Conservation (phyloP, 1,284 basidiomycete genomes). For the Lignosus rhinocerotis region DNA sequence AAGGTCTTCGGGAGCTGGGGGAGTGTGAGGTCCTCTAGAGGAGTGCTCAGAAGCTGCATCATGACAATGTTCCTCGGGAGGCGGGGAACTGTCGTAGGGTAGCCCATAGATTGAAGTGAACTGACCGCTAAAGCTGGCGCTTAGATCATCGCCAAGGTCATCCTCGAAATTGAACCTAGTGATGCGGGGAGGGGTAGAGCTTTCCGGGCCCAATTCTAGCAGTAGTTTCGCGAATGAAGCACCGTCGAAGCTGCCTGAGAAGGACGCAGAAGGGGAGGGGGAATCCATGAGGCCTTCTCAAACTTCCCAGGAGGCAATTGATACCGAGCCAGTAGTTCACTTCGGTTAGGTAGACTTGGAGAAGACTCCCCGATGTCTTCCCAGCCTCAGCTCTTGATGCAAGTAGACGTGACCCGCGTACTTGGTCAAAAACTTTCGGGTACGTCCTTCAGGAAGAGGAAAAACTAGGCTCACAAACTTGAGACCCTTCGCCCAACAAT, state of each 20-base stretch:
- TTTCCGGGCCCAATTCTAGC: not conserved
- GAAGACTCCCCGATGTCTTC: not conserved
- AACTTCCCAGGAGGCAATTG: not conserved
- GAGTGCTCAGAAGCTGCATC: slow-evolving; percentile 4
- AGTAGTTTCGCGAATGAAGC: not conserved
- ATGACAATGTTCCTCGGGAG: not conserved
- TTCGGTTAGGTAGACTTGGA: not conserved
- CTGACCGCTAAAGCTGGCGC: slow-evolving; percentile 1
- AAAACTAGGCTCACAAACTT: too few species aligned
- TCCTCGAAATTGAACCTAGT: slow-evolving; percentile 5
- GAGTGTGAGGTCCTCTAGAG: not conserved
- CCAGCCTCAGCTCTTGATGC: not conserved
- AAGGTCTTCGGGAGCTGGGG: not conserved
- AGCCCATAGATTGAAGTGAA: slow-evolving; percentile 3
- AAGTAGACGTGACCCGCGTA: too few species aligned
- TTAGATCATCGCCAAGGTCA: not conserved
- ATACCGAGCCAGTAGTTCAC: not conserved
- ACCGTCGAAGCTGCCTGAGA: not conserved
- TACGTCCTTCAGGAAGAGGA: too few species aligned
- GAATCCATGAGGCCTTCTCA: not conserved
- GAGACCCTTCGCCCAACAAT: too few species aligned
- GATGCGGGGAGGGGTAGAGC: slow-evolving; percentile 3
- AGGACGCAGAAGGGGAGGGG: not conserved
- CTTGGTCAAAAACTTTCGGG: too few species aligned
- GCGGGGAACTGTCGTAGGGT: slow-evolving; percentile 1